These are phyloP conservation scores for Pestalotiopsis sp. DNA, from an alignment of 2,329 filamentous ascomycete species.

Conservation along the genomic window DNA sequence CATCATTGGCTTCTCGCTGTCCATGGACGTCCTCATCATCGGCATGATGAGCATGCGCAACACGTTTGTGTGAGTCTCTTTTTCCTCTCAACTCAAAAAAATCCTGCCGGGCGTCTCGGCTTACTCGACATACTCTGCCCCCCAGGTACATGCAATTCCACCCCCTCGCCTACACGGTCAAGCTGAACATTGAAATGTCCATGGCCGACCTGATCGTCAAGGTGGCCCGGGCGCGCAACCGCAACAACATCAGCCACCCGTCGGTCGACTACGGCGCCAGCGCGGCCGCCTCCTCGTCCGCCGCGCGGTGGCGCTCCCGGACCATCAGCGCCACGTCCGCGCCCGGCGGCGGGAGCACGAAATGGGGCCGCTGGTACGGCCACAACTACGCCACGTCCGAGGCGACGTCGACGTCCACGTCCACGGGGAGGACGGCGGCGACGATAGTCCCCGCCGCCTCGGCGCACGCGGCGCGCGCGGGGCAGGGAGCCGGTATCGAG, in stretches of 20 bases:
- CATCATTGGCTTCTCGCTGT: slow-evolving; percentile 45
- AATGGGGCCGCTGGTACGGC: background rate
- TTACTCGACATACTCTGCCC: slow-evolving; percentile 35
- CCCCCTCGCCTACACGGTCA: slow-evolving; percentile 54
- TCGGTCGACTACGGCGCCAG: background rate
- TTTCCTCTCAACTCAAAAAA: slow-evolving; percentile 45
- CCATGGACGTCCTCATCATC: slow-evolving; percentile 38
- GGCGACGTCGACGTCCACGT: background rate
- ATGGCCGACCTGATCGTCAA: slow-evolving; percentile 54
- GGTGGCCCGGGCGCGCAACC: slow-evolving; percentile 21
- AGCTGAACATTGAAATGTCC: slow-evolving; percentile 56
- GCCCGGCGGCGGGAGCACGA: background rate
- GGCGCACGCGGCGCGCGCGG: too few relatives aligned
- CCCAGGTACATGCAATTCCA: slow-evolving; percentile 52
- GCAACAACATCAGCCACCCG: background rate
- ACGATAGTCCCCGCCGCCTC: too few relatives aligned
- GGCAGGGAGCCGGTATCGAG: background rate
- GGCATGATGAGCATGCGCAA: slow-evolving; percentile 43
- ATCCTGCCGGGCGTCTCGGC: slow-evolving; percentile 38
- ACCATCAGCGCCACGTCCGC: background rate
- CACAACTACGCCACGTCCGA: background rate
- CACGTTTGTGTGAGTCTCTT: slow-evolving; percentile 22
- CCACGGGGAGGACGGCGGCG: background rate
- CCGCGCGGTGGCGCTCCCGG: background rate
- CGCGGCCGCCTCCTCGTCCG: background rate